A percentile compares a stretch with the other conserved stretches of the same genome.
Conservation (phyloP, 257 asterid genomes). For the Nicotiana attenuata region DNA sequence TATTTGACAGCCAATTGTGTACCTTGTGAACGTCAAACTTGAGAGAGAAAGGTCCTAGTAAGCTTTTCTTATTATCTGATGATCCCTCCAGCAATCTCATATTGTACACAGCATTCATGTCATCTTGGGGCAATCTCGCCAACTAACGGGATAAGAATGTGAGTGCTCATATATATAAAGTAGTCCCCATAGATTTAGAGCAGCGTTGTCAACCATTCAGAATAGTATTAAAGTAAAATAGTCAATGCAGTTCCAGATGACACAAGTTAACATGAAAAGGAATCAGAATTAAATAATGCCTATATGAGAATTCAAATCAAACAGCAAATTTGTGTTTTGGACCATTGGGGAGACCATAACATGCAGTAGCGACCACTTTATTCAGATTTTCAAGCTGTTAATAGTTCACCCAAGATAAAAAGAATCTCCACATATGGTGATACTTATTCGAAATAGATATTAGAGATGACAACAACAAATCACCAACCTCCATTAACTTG, state of each 20-base stretch:
- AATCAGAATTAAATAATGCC: background rate
- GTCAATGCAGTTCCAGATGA: background rate
- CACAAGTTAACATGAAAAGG: background rate
- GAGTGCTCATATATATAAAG: background rate
- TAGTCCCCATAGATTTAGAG: background rate
- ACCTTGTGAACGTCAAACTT: slow-evolving; percentile 96
- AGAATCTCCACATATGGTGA: background rate
- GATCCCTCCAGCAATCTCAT: slow-evolving; percentile 88
- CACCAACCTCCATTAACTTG: slow-evolving; percentile 80
- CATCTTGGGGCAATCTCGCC: slow-evolving; percentile 80
- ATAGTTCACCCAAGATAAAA: background rate
- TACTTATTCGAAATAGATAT: background rate
- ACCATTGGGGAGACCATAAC: background rate
- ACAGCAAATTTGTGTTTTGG: background rate
- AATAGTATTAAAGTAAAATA: background rate
- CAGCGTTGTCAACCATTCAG: background rate
- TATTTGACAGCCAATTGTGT: slow-evolving; percentile 16
- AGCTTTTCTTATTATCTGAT: slow-evolving; percentile 64
- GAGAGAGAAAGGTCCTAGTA: slow-evolving; percentile 66
- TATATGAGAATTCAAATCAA: background rate
- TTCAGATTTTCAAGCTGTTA: background rate
- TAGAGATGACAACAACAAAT: background rate
- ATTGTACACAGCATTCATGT: slow-evolving; percentile 82
- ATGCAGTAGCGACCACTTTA: background rate
- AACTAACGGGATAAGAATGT: slow-evolving; percentile 37